Evolutionary conservation across 768 basidiomycete species (phyloP).

Genomic region (Agrocybe pediades): DNA sequence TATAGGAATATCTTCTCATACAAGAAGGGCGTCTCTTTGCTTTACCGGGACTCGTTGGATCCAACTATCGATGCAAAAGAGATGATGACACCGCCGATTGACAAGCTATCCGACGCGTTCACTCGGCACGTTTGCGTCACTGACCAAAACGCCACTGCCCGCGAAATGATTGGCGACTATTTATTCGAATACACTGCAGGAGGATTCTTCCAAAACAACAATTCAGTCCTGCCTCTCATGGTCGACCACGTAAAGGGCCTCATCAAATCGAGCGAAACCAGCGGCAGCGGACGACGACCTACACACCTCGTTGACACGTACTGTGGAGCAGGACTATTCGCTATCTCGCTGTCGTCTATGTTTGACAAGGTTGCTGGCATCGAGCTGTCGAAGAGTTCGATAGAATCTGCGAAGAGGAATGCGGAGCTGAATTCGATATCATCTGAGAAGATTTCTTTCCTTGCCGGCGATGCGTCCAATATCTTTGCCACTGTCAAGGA

Average conservation of each 20-base stretch:
- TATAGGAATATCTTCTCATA: constrained; percentile 76
- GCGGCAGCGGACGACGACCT: constrained; percentile 31
- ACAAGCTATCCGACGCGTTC: constrained; percentile 38
- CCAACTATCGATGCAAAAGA: constrained; percentile 21
- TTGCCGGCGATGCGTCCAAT: constrained; percentile 80
- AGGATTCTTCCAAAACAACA: constrained; percentile 99
- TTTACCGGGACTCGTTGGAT: constrained; percentile 80
- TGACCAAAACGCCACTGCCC: constrained; percentile 76
- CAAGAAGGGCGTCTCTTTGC: constrained; percentile 86
- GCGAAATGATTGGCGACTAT: constrained; percentile 80
- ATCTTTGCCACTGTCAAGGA: constrained; percentile 72
- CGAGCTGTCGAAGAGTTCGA: constrained; percentile 77
- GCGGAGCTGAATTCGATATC: constrained; percentile 64
- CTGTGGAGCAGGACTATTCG: constrained; percentile 89
- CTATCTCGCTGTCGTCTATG: constrained; percentile 74
- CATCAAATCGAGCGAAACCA: constrained; percentile 46
- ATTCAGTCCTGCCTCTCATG: constrained; percentile 82
- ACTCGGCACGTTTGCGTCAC: constrained; percentile 80
- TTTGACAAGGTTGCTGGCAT: constrained; percentile 86
- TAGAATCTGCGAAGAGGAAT: constrained; percentile 68
- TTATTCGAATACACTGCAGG: constrained; percentile 85
- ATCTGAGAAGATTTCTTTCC: constrained; percentile 61
- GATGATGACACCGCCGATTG: constrained; percentile 28
- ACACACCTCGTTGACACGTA: constrained; percentile 96
- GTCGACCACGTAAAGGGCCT: constrained; percentile 82